A percentile compares a stretch with the other conserved stretches of the same genome.
phyloP scores from a whole-genome alignment of 257 asterid genomes.

The Lavandula angustifolia region DNA sequence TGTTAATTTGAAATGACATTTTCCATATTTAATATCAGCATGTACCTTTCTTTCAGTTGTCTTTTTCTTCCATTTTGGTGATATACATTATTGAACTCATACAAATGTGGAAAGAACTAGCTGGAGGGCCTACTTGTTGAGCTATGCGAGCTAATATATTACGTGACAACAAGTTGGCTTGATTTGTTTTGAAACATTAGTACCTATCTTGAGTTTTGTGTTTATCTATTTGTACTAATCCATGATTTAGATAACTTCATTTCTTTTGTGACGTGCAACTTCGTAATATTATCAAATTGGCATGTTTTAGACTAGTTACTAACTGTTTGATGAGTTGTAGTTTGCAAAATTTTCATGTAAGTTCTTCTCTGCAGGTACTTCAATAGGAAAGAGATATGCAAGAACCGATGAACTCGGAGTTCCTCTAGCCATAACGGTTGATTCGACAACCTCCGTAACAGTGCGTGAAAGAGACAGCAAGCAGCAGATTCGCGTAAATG shows the following conservation, averaged over 20 bases:
- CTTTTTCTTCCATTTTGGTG: neutral
- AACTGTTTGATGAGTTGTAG: slow-evolving; percentile 9
- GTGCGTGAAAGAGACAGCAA: slow-evolving; percentile 83
- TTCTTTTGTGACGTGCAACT: neutral
- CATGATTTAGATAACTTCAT: neutral
- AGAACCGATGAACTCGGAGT: slow-evolving; percentile 96
- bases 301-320: neutral
- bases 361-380: slow-evolving; percentile 53
- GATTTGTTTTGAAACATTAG: too few species aligned
- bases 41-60: neutral
- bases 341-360: neutral
- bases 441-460: slow-evolving; percentile 64
- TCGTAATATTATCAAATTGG: neutral
- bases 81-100: neutral
- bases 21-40: neutral
- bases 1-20: neutral
- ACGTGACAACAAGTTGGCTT: too few species aligned
- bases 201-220: too few species aligned
- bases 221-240: too few species aligned
- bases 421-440: slow-evolving; percentile 87
- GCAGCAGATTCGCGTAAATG: slow-evolving; percentile 72
- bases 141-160: neutral
- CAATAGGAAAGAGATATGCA: slow-evolving; percentile 87
- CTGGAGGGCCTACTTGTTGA: neutral
- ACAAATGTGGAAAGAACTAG: neutral